These are phyloP conservation scores for Diaporthe ampelina DNA, from an alignment of 2,329 filamentous ascomycete species.

Conservation along the genomic window DNA sequence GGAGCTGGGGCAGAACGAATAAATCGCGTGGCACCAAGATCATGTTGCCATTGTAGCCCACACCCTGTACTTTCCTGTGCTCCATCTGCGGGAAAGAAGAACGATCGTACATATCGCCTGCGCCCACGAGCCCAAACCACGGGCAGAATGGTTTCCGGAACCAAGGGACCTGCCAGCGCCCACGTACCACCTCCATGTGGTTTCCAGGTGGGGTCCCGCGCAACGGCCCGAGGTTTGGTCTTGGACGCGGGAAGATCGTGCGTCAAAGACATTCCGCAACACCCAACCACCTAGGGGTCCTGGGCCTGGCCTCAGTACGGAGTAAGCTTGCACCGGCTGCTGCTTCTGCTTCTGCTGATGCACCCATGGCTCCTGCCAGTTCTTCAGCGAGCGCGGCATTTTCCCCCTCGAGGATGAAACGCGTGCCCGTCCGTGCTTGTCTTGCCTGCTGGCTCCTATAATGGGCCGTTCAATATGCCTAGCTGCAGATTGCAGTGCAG, in stretches of 20 bases:
- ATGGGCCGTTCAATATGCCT: neutral
- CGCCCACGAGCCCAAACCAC: too few relatives aligned
- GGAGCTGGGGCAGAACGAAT: neutral
- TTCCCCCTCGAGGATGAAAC: neutral
- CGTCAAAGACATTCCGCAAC: neutral
- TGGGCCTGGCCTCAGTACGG: too few relatives aligned
- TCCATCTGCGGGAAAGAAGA: too few relatives aligned
- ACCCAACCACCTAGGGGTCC: neutral
- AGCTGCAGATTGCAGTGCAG: neutral
- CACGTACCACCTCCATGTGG: too few relatives aligned
- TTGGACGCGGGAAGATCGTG: neutral
- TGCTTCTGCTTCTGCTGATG: neutral
- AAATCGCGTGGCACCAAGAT: neutral
- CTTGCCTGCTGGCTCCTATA: neutral
- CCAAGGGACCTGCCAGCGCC: too few relatives aligned
- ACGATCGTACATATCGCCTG: too few relatives aligned
- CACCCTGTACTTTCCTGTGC: too few relatives aligned
- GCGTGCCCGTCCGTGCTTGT: neutral
- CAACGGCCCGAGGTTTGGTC: neutral
- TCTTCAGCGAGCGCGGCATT: slow-evolving; percentile 22
- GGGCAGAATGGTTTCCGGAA: too few relatives aligned
- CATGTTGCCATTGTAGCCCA: too few relatives aligned
- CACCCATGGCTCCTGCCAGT: neutral
- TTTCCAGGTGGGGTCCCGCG: neutral
- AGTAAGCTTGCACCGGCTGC: neutral